These are phyloP conservation scores for Euphorbia celastroides DNA, from an alignment of 441 rosid genomes.

Conservation along the genomic window DNA sequence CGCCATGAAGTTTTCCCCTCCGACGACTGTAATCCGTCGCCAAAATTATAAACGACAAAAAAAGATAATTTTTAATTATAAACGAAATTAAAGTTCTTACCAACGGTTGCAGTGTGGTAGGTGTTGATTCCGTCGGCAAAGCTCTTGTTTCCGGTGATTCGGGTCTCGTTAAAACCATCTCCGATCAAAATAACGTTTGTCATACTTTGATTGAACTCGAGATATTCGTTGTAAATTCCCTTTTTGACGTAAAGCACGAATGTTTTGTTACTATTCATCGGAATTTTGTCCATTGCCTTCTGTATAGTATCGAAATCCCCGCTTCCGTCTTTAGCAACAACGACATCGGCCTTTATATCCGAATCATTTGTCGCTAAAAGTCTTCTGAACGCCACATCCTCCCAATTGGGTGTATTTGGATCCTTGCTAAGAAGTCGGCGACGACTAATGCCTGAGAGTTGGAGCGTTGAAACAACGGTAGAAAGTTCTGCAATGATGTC, in stretches of 20 bases:
- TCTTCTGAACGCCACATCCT: conserved; percentile 26
- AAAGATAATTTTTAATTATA: too few relatives aligned
- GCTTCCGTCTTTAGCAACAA: conserved; percentile 75
- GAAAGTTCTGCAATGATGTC: conserved; percentile 48
- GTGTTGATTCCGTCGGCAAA: conserved; percentile 49
- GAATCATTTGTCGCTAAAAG: conserved; percentile 26
- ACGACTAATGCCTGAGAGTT: conserved; percentile 30
- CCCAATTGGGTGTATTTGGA: conserved; percentile 34
- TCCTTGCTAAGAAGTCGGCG: conserved; percentile 26
- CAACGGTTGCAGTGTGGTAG: conserved; percentile 34
- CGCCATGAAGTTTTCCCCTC: conserved; percentile 59
- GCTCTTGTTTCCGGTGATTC: conserved; percentile 45
- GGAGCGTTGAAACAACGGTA: conserved; percentile 22
- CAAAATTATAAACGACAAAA: too few relatives aligned
- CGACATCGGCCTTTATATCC: conserved; percentile 32
- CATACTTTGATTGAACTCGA: conserved; percentile 33
- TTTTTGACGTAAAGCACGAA: conserved; percentile 53
- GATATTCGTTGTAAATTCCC: conserved; percentile 52
- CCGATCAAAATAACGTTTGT: conserved; percentile 43
- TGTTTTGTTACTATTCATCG: conserved; percentile 23
- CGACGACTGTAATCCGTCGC: conserved; percentile 36
- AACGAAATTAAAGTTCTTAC: conserved; percentile 25
- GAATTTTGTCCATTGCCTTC: conserved; percentile 38
- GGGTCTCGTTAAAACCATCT: conserved; percentile 60
- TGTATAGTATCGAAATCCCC: conserved; percentile 55